Percentiles rank a stretch among this genome's conserved stretches.
Evolutionary conservation across 805 yeast species (phyloP).

Genomic region (Cyberlindnera xylosilytica): DNA sequence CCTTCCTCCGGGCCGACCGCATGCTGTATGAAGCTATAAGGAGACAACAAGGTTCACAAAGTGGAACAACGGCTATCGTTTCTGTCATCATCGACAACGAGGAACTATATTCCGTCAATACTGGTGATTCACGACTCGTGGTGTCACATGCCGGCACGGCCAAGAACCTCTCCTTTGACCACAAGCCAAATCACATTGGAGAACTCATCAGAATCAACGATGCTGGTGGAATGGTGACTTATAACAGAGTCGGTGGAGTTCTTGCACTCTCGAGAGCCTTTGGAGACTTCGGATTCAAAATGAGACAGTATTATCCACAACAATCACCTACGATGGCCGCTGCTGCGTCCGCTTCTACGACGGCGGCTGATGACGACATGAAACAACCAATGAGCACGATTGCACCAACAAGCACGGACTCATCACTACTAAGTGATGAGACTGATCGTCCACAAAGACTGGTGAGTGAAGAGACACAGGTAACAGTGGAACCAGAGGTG

Average conservation of each 20-base stretch:
- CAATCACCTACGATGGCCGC: too few species aligned
- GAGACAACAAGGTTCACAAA: conserved; percentile 13
- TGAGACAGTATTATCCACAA: conserved; percentile 29
- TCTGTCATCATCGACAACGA: conserved; percentile 41
- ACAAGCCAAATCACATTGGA: conserved; percentile 94
- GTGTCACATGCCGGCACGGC: conserved; percentile 47
- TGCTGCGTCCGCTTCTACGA: too few species aligned
- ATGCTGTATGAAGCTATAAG: conserved; percentile 36
- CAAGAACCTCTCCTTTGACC: conserved; percentile 69
- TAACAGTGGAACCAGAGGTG: conserved; percentile 77
- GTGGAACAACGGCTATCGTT: conserved; percentile 54
- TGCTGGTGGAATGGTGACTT: conserved; percentile 92
- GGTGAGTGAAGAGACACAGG: conserved; percentile 55
- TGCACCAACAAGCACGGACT: too few species aligned
- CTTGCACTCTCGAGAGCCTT: conserved; percentile 91
- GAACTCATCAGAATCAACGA: conserved; percentile 87
- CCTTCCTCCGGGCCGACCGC: conserved; percentile 44
- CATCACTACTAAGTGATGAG: neutral
- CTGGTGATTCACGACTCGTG: conserved; percentile 76
- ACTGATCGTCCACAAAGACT: conserved; percentile 4
- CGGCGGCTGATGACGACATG: neutral
- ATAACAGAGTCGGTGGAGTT: conserved; percentile 93
- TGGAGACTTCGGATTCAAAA: conserved; percentile 63
- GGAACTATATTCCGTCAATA: conserved; percentile 57
- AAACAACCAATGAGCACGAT: neutral